These are phyloP conservation scores for Fusarium decemcellulare DNA, from an alignment of 2,329 filamentous ascomycete genomes.

Conservation along the genomic window DNA sequence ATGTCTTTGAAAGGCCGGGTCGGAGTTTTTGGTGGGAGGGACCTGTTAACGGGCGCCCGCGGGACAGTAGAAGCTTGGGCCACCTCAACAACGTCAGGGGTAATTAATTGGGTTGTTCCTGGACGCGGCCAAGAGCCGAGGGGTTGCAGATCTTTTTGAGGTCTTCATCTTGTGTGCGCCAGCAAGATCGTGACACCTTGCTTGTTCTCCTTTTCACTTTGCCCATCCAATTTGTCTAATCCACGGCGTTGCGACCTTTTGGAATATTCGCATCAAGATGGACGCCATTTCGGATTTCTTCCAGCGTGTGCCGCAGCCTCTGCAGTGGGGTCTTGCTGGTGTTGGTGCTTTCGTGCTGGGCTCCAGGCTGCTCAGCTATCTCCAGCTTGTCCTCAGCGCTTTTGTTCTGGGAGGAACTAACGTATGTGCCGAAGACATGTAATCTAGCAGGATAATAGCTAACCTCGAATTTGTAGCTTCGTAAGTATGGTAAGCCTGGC, in stretches of 20 bases:
- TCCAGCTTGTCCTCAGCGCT: slow-evolving; percentile 74
- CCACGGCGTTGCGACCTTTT: background rate
- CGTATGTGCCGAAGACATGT: slow-evolving; percentile 57
- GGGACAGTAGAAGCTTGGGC: slow-evolving; percentile 45
- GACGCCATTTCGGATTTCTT: slow-evolving; percentile 46
- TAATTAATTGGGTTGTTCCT: slow-evolving; percentile 25
- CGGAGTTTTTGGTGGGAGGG: slow-evolving; percentile 35
- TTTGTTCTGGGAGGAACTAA: slow-evolving; percentile 77
- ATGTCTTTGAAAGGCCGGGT: slow-evolving; percentile 8
- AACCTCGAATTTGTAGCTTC: slow-evolving; percentile 71
- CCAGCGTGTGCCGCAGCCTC: slow-evolving; percentile 58
- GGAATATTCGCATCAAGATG: slow-evolving; percentile 40
- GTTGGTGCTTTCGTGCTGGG: slow-evolving; percentile 73
- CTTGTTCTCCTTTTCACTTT: background rate
- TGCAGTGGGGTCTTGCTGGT: slow-evolving; percentile 62
- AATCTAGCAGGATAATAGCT: background rate
- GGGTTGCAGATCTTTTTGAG: slow-evolving; percentile 32
- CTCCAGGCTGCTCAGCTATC: slow-evolving; percentile 69
- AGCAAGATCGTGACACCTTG: slow-evolving; percentile 8
- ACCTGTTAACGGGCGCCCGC: slow-evolving; percentile 18
- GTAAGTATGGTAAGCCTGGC: slow-evolving; percentile 90
- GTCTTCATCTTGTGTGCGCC: slow-evolving; percentile 9
- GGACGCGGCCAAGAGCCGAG: slow-evolving; percentile 34
- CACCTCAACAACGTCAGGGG: slow-evolving; percentile 49
- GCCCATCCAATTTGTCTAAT: background rate